Evolutionary conservation across 2,329 filamentous ascomycete genomes (phyloP).

Genomic region (Hypocrella siamensis): DNA sequence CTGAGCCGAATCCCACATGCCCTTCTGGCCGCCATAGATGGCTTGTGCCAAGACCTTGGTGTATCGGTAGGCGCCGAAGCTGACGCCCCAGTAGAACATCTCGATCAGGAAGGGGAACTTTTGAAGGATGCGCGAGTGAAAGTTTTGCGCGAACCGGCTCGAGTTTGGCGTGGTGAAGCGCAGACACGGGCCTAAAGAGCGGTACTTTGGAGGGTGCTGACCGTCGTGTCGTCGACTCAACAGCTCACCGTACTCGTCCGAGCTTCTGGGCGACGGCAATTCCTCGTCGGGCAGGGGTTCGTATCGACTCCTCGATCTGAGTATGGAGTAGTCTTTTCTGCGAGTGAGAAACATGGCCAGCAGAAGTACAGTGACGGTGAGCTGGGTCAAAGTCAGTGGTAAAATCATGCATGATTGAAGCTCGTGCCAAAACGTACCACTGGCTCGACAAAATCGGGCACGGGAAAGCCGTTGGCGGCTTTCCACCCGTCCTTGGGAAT

Average conservation of each 20-base stretch:
- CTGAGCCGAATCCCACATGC: constrained; percentile 22
- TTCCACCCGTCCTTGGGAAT: constrained; percentile 10
- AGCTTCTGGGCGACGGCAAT: constrained; percentile 10
- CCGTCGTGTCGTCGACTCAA: constrained; percentile 3
- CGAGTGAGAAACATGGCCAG: constrained; percentile 21
- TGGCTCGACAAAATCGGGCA: constrained; percentile 18
- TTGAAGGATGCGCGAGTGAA: constrained; percentile 46
- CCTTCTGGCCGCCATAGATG: constrained; percentile 4
- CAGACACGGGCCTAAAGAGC: constrained; percentile 6
- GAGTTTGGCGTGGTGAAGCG: constrained; percentile 45
- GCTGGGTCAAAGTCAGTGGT: constrained; percentile 8
- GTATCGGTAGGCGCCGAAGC: constrained; percentile 4
- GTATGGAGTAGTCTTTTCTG: constrained; percentile 18
- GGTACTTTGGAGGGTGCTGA: constrained; percentile 6
- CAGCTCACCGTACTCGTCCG: constrained; percentile 7
- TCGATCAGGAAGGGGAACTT: constrained; percentile 60
- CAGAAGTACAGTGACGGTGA: constrained; percentile 20
- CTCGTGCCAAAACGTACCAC: constrained; percentile 10
- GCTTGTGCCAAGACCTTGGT: constrained; percentile 6
- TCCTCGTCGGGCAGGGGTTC: constrained; percentile 11
- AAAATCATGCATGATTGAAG: not conserved
- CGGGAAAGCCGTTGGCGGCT: constrained; percentile 11
- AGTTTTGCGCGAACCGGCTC: constrained; percentile 37
- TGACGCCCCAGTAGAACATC: constrained; percentile 52
- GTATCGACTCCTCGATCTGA: constrained; percentile 8